phyloP scores from a whole-genome alignment of 352 stramenopile genomes.

The Achlya hypogyna region DNA sequence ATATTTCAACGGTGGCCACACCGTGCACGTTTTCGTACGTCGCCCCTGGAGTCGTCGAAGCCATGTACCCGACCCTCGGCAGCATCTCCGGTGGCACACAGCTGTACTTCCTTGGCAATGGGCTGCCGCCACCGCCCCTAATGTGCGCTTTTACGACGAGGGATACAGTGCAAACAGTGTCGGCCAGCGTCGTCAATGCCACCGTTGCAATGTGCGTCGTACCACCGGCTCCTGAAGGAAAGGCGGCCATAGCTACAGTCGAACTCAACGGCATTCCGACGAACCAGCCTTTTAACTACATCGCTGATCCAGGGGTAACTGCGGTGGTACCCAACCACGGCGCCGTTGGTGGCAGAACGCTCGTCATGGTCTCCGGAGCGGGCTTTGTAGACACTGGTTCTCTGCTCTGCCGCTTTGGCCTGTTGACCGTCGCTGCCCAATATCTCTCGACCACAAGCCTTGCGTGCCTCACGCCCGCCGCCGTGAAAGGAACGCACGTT shows the following conservation, averaged over 20 bases:
- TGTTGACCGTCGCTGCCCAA: constrained; percentile 10
- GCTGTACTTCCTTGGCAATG: neutral
- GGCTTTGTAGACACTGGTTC: neutral
- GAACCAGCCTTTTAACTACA: neutral
- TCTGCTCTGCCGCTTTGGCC: constrained; percentile 19
- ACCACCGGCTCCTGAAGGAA: neutral
- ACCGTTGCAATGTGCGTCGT: neutral
- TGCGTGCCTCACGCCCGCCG: neutral
- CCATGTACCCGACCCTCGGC: neutral
- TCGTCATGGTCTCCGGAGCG: constrained; percentile 14
- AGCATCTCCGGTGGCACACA: neutral
- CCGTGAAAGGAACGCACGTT: neutral
- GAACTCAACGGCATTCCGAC: neutral
- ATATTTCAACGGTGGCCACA: neutral
- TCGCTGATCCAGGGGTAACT: constrained; percentile 7
- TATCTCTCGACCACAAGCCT: constrained; percentile 18
- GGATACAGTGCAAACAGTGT: neutral
- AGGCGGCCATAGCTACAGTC: neutral
- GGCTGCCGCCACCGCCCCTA: neutral
- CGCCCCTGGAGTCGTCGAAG: neutral
- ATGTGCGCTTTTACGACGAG: neutral
- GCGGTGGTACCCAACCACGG: constrained; percentile 20
- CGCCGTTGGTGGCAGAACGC: constrained; percentile 19
- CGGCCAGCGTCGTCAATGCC: neutral
- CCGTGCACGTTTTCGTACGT: neutral